Percentiles rank a stretch among this genome's conserved stretches.
Conservation (phyloP, 2,329 filamentous ascomycete genomes). For the Lasiodiplodia gonubiensis region DNA sequence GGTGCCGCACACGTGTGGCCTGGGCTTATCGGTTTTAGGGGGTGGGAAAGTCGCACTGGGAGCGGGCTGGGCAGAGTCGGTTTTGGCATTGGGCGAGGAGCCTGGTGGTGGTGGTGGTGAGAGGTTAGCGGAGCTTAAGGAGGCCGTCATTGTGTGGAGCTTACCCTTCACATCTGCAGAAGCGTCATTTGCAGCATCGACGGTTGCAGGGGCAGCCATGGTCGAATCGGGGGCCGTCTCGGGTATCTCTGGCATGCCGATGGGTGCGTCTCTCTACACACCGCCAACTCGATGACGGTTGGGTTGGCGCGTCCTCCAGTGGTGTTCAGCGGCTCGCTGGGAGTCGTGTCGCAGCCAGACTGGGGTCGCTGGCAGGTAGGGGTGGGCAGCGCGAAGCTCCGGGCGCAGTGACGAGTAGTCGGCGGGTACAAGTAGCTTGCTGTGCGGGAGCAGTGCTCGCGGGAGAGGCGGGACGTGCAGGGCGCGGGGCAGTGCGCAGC, state of each 20-base stretch:
- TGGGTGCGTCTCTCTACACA: constrained; percentile 22
- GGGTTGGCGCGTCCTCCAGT: constrained; percentile 8
- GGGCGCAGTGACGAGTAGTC: constrained; percentile 6
- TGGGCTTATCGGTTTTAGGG: constrained; percentile 95
- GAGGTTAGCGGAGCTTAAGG: constrained; percentile 16
- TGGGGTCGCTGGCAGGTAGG: constrained; percentile 6
- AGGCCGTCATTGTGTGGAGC: constrained; percentile 1
- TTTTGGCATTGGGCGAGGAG: constrained; percentile 23
- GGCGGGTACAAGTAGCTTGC: constrained; percentile 16
- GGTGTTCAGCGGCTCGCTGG: constrained; percentile 2
- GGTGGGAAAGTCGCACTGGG: constrained; percentile 65
- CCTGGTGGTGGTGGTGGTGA: constrained; percentile 4
- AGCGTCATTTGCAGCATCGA: constrained; percentile 23
- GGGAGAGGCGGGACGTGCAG: constrained; percentile 11
- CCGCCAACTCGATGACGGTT: constrained; percentile 13
- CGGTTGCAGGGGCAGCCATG: constrained; percentile 26
- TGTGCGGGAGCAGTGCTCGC: constrained; percentile 7
- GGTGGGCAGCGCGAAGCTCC: constrained; percentile 10
- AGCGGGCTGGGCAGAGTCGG: constrained; percentile 20
- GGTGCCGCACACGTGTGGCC: constrained; percentile 90
- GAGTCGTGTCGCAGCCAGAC: constrained; percentile 6
- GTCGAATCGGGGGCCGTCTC: constrained; percentile 3
- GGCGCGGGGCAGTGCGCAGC: constrained; percentile 14
- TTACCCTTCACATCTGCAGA: constrained; percentile 23
- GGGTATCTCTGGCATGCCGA: constrained; percentile 15